Base-by-base conservation (phyloP, 768 basidiomycete genomes). In the Boletus coccyginus region DNA sequence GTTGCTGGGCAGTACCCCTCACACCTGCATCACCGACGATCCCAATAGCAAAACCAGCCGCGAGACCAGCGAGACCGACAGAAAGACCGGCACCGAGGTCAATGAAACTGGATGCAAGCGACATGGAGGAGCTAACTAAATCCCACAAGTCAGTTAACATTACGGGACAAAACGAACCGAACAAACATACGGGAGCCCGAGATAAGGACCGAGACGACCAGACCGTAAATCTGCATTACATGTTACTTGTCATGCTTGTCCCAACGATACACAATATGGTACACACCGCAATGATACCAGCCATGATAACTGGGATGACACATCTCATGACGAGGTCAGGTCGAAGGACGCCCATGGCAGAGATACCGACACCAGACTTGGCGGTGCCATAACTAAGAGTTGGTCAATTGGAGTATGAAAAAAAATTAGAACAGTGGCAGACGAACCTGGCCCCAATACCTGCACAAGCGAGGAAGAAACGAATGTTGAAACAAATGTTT, bases 1-100 rank as follows among this genome's bases (percentile, higher is more conserved):
- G 92, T 76, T 98, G 95, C 74, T 98, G 96, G 45, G 95, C 96
- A 51, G 95, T 97, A 57, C 96, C 97, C 45, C 97, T 81, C 31
- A 98, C 97, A 81, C 97, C 96, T 58, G 96, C 95, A 71, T 99
- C 97, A 70, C 97, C 97, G 55, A 98, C 97, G 69, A 98, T 98
- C 55, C 97, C 97, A 68, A 99, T 88, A 59, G 97, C 97, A 63
- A 98, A 96, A 48, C 97, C 97, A 58, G 96, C 96, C 49, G 94
- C 92, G 38, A 99, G 84, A 81, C 96, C 96, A 42, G 95, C 92
- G 49, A 93, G 86, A 64, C 94, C 93, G 67, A 95, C 92, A 1
- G 92, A 83, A 47, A 96, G 84, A 70, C 94, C 94, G 42, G 94
- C 94, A 68, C 94, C 94, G 56, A 97, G 90, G 66, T 96, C 93